Percentiles rank a stretch among this genome's conserved stretches.
Evolutionary conservation across 2,329 filamentous ascomycete genomes (phyloP).

Genomic region (Beauveria sp.): DNA sequence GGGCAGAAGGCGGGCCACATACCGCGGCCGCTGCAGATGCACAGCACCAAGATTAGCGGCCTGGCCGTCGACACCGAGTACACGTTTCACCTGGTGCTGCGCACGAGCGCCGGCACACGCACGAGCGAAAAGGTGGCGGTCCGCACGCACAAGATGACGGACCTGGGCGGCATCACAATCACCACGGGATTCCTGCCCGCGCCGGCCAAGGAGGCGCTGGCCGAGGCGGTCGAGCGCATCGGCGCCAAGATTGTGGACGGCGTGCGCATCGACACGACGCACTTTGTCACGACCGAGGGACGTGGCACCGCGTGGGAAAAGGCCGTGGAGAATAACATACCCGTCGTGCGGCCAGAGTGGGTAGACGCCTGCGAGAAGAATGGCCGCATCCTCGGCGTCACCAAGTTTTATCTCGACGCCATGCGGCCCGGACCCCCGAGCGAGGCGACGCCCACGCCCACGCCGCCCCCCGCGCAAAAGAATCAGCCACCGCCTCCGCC

Average conservation of each 20-base stretch:
- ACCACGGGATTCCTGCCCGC: constrained; percentile 80
- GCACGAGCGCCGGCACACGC: constrained; percentile 84
- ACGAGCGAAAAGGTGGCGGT: constrained; percentile 77
- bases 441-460: constrained; percentile 24
- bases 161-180: constrained; percentile 84
- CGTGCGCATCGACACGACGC: constrained; percentile 93
- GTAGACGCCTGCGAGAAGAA: constrained; percentile 92
- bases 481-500: constrained; percentile 22
- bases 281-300: constrained; percentile 95
- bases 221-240: constrained; percentile 73
- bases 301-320: constrained; percentile 89
- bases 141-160: constrained; percentile 97
- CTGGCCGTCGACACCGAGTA: constrained; percentile 96
- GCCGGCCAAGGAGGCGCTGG: constrained; percentile 63
- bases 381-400: constrained; percentile 85
- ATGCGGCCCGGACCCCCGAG: constrained; percentile 38
- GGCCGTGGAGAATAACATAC: constrained; percentile 95
- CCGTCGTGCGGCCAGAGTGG: constrained; percentile 95
- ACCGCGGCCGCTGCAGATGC: constrained; percentile 76
- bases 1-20: constrained; percentile 95
- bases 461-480: constrained; percentile 26
- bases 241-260: constrained; percentile 86
- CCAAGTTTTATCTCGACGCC: constrained; percentile 93
- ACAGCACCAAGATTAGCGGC: constrained; percentile 93
- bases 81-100: constrained; percentile 83